A percentile compares a stretch with the other conserved stretches of the same genome.
Evolutionary conservation across 2,329 filamentous ascomycete genomes (phyloP).

Genomic region (Fusarium floridanum): DNA sequence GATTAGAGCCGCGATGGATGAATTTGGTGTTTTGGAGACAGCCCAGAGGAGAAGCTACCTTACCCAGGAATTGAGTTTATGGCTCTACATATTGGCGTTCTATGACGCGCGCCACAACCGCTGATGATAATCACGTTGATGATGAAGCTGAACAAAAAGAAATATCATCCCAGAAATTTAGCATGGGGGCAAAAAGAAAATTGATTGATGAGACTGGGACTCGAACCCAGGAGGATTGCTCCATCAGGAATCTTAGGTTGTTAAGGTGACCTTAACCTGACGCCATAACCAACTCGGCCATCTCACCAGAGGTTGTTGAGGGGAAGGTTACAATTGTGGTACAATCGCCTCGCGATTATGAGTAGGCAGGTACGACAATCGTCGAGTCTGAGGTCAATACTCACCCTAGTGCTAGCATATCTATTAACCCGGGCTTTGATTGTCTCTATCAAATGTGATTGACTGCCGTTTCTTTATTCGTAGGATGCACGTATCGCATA

Average conservation of each 20-base stretch:
- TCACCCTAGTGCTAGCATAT: too few relatives aligned
- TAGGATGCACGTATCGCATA: background rate
- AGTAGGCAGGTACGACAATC: too few relatives aligned
- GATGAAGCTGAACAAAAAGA: background rate
- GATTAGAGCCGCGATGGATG: background rate
- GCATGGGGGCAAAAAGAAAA: constrained; percentile 20
- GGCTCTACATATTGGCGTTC: background rate
- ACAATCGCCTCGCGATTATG: background rate
- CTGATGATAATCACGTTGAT: background rate
- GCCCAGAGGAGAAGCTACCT: background rate
- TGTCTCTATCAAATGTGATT: too few relatives aligned
- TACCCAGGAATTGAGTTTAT: background rate
- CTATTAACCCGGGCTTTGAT: too few relatives aligned
- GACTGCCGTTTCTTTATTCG: background rate
- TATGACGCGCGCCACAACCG: background rate
- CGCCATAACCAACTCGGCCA: constrained; percentile 49
- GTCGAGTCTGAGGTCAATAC: too few relatives aligned
- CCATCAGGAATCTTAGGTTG: constrained; percentile 43
- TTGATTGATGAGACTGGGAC: constrained; percentile 45
- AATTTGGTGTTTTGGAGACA: background rate
- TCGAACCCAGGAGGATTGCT: constrained; percentile 49
- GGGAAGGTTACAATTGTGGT: rapidly evolving
- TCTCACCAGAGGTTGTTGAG: constrained; percentile 37
- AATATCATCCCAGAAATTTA: background rate
- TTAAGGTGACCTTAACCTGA: constrained; percentile 47